Percentiles rank a stretch among this genome's conserved stretches.
Conservation (phyloP, 805 yeast species). For the Debaryomyces tyrocola region DNA sequence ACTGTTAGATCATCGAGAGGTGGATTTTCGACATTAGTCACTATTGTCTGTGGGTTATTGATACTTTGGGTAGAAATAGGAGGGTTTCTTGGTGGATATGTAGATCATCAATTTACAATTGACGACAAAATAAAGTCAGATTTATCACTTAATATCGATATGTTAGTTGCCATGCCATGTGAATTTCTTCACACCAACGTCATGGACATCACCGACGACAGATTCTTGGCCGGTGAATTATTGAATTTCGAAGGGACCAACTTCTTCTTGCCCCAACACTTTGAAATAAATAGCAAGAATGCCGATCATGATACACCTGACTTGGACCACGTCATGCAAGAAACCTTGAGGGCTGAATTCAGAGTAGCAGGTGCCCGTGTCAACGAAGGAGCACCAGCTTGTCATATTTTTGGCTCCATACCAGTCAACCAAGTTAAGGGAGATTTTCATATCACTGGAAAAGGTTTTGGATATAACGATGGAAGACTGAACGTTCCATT, state of each 20-base stretch:
- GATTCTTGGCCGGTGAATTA: constrained; percentile 73
- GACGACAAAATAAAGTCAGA: constrained; percentile 58
- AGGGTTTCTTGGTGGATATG: constrained; percentile 76
- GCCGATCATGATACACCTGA: constrained; percentile 57
- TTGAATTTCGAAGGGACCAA: constrained; percentile 67
- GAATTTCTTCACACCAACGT: constrained; percentile 71
- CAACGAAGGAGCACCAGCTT: constrained; percentile 68
- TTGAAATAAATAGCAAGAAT: constrained; percentile 45
- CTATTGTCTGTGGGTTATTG: constrained; percentile 61
- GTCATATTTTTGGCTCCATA: constrained; percentile 79
- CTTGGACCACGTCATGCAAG: constrained; percentile 63
- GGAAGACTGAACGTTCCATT: constrained; percentile 42
- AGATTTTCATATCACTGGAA: constrained; percentile 78
- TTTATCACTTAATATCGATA: constrained; percentile 72
- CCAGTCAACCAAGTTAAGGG: constrained; percentile 88
- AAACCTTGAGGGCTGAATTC: constrained; percentile 67
- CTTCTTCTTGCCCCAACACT: constrained; percentile 54
- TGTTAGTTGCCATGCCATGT: constrained; percentile 85
- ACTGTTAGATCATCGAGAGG: constrained; percentile 76
- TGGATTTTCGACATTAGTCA: constrained; percentile 66
- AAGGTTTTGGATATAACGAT: constrained; percentile 63
- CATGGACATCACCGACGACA: constrained; percentile 74
- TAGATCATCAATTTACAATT: constrained; percentile 76
- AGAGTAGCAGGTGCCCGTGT: constrained; percentile 40
- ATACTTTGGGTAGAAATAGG: constrained; percentile 85